phyloP scores from a whole-genome alignment of 139 green algal genomes.

The Chlorella sp. region DNA sequence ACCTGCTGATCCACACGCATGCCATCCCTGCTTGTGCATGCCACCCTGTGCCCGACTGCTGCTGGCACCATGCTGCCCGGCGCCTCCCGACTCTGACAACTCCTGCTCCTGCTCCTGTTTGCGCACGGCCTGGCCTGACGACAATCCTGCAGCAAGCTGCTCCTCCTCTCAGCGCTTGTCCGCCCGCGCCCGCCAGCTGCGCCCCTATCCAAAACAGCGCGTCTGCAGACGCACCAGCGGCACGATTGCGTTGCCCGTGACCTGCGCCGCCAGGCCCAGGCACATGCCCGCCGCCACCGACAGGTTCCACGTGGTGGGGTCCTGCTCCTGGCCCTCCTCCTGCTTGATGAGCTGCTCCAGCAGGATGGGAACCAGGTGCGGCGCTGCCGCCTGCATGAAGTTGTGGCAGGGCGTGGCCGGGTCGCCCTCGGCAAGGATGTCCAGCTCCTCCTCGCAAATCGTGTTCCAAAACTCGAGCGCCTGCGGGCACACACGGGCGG shows the following conservation, averaged over 20 bases:
- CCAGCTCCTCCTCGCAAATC: slow-evolving; percentile 46
- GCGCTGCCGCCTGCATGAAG: slow-evolving; percentile 80
- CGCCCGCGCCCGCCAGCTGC: too few species aligned
- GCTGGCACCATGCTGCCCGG: too few species aligned
- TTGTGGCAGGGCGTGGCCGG: slow-evolving; percentile 43
- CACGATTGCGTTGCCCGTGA: slow-evolving; percentile 74
- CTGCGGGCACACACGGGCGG: too few species aligned
- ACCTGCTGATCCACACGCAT: background rate
- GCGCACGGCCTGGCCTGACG: too few species aligned
- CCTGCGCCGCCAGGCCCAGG: slow-evolving; percentile 74
- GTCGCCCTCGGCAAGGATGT: slow-evolving; percentile 47
- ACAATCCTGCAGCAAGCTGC: too few species aligned
- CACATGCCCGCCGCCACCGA: slow-evolving; percentile 86
- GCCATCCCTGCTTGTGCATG: too few species aligned
- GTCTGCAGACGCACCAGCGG: slow-evolving; percentile 51
- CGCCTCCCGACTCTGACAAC: too few species aligned
- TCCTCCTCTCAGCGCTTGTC: too few species aligned
- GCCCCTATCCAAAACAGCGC: background rate
- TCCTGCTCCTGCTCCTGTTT: too few species aligned
- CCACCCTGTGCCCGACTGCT: too few species aligned
- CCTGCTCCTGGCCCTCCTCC: slow-evolving; percentile 86
- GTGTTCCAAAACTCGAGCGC: slow-evolving; percentile 96
- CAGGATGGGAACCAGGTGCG: slow-evolving; percentile 84
- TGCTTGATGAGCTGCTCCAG: slow-evolving; percentile 96
- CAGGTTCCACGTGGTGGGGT: slow-evolving; percentile 89